These are phyloP conservation scores for Hypomyces rosellus DNA, from an alignment of 2,329 filamentous ascomycete genomes.

Conservation along the genomic window DNA sequence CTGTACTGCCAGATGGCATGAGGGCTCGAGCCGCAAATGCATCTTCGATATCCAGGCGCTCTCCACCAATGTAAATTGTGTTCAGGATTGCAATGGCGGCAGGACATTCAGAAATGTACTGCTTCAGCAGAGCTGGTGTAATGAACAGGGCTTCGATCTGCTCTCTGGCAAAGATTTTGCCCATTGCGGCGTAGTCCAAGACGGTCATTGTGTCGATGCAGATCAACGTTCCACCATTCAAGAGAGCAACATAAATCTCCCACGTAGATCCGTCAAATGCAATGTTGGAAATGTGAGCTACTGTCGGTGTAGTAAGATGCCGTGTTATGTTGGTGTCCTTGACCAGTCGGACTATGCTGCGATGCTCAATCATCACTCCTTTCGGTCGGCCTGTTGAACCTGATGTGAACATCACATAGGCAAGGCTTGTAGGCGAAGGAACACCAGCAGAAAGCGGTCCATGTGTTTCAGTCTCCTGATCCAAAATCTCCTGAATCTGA, in stretches of 20 bases:
- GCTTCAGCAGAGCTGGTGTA: constrained; percentile 17
- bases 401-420: constrained; percentile 43
- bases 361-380: constrained; percentile 32
- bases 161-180: constrained; percentile 9
- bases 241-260: constrained; percentile 12
- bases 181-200: constrained; percentile 8
- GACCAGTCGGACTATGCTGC: constrained; percentile 3
- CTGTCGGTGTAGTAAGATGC: background rate
- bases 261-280: constrained; percentile 14
- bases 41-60: constrained; percentile 10
- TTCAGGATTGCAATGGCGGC: background rate
- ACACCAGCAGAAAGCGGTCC: background rate
- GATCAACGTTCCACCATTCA: constrained; percentile 13
- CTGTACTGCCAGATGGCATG: background rate
- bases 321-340: background rate
- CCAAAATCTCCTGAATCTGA: too few relatives aligned
- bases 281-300: constrained; percentile 10
- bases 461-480: background rate
- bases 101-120: constrained; percentile 14
- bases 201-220: constrained; percentile 12
- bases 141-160: constrained; percentile 9
- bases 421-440: constrained; percentile 4
- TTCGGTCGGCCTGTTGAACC: constrained; percentile 44
- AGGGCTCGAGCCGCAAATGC: too few relatives aligned
- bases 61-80: constrained; percentile 15